Evolutionary conservation across 148 eudicot genomes (phyloP).

Genomic region (Heliosperma pusillum): DNA sequence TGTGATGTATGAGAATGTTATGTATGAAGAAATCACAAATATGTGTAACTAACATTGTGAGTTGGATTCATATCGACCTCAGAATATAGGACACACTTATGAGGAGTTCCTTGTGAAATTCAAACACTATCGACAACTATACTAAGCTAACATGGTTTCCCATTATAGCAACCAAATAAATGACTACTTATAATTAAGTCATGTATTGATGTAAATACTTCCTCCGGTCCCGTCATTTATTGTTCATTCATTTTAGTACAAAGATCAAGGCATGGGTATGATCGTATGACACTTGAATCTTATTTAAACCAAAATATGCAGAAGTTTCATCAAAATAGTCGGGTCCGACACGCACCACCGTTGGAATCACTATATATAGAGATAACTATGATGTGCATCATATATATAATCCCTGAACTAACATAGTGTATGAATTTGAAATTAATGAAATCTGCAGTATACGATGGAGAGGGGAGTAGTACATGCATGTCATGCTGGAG

Average conservation of each 20-base stretch:
- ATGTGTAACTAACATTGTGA: not conserved
- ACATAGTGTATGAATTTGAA: not conserved
- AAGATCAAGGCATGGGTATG: too few species aligned
- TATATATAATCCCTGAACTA: not conserved
- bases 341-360: too few species aligned
- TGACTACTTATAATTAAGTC: not conserved
- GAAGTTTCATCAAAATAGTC: too few species aligned
- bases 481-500: conserved; percentile 89
- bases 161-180: conserved; percentile 10
- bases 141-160: not conserved
- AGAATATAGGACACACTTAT: not conserved
- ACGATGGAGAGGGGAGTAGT: conserved; percentile 79
- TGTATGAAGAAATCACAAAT: not conserved
- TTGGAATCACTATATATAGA: too few species aligned
- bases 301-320: too few species aligned
- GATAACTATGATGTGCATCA: too few species aligned
- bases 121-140: not conserved
- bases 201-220: too few species aligned
- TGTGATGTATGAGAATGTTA: too few species aligned
- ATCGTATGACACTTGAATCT: too few species aligned
- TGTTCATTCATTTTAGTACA: too few species aligned
- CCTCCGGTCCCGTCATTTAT: too few species aligned
- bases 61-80: not conserved
- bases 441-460: conserved; percentile 39
- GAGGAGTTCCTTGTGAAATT: not conserved